Evolutionary conservation across 148 eudicot species (phyloP).

Genomic region (Simmondsia chinensis): DNA sequence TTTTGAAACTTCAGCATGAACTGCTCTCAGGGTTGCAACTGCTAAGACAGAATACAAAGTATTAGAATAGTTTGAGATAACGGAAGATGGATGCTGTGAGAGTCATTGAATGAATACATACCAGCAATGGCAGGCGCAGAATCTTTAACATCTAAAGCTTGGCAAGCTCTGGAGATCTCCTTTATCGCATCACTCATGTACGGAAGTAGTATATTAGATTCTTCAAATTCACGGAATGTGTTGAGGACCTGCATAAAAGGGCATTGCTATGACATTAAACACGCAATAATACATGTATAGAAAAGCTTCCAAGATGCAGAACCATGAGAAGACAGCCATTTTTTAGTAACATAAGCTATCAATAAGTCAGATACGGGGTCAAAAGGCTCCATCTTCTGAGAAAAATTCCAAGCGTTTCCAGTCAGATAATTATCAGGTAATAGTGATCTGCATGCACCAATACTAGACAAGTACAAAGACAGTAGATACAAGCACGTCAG

Average conservation of each 20-base stretch:
- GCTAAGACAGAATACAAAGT: constrained; percentile 18
- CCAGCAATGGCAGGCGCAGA: constrained; percentile 86
- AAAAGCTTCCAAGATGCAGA: no score
- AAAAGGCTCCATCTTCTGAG: no score
- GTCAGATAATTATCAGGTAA: no score
- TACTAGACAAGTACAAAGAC: no score
- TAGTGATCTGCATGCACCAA: no score
- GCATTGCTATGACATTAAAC: background rate
- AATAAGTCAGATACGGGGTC: no score
- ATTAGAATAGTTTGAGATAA: constrained; percentile 11
- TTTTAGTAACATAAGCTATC: no score
- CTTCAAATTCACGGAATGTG: constrained; percentile 80
- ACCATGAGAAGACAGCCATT: background rate
- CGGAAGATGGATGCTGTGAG: constrained; percentile 1
- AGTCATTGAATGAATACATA: constrained; percentile 11
- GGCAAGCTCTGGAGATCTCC: constrained; percentile 78
- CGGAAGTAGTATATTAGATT: constrained; percentile 70
- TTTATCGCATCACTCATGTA: constrained; percentile 79
- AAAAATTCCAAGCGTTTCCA: no score
- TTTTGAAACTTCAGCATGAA: constrained; percentile 81
- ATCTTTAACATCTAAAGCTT: constrained; percentile 89
- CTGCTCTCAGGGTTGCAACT: constrained; percentile 69
- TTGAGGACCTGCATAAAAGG: constrained; percentile 52
- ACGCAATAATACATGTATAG: constrained; percentile 3
- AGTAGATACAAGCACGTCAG: no score